Evolutionary conservation across 148 eudicot genomes (phyloP), one percentile per base, ranked within the genome.

Genomic region (Gaultheria prostrata): DNA sequence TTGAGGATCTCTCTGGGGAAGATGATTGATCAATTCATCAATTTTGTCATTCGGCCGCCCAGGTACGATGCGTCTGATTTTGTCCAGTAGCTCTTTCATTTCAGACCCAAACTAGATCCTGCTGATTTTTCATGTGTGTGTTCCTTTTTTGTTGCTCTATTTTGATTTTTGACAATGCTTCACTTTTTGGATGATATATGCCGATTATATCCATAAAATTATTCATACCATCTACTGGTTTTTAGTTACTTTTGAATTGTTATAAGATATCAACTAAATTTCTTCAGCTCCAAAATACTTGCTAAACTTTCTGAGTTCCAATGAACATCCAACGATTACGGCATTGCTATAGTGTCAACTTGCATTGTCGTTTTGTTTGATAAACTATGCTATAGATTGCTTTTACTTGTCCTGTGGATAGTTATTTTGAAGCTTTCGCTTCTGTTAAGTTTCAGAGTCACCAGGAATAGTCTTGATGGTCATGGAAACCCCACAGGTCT

Each of bases 31-130:
- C 97, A 91, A 76, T 94, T 94, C 82, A 90, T 94, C 89, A 92
- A 91, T 87, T 94, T 94, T 57, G 97, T 94, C 49, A 92, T 94
- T 84, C 95, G 97, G 80, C 97, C 97, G 45, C 97, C 97, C 80
- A 92, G 97, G 97, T 93, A 89, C 13, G 1, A 4, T 69, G 0
- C 39, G n/a, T 3, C 24, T 14, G 3, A 21, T 75, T 56, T 82
- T 28, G n/a, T 24, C 21, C 51, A n/a, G 2, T 82, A 73, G 18
- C 80, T 82, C 8, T 21, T 76, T 30, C 33, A 26, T 65, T 6
- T 9, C 39, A 10, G 24, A 53, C 32, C 11, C 43, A 11, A 76
- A 51, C 67, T 18, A 3, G 9, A 32, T 77, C 43, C 48, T 53
- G 65, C 80, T 78, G 50, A 21, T 57, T 59, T 11, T 53, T 77